A percentile compares a stretch with the other conserved stretches of the same genome.
These are phyloP conservation scores for Vachellia pachyceras DNA, from an alignment of 306 rosid genomes.

Conservation along the genomic window DNA sequence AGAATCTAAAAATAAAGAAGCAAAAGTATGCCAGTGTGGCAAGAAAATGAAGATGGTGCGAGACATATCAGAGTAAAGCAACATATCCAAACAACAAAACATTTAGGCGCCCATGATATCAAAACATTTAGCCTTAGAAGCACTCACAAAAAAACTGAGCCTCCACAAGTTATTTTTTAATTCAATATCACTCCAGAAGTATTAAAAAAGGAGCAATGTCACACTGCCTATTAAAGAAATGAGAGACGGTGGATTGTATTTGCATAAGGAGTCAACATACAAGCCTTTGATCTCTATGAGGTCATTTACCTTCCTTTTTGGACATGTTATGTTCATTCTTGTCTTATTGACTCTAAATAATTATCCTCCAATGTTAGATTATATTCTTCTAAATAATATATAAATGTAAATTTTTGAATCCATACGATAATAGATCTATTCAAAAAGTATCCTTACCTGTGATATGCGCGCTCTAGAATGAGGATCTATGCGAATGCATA, in stretches of 20 bases:
- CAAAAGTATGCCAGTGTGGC: slow-evolving; percentile 6
- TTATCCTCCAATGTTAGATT: not conserved
- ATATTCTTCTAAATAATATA: slow-evolving; percentile 13
- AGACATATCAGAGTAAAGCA: not conserved
- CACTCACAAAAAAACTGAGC: no score
- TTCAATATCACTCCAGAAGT: no score
- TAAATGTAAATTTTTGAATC: slow-evolving; percentile 1
- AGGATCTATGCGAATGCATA: slow-evolving; percentile 92
- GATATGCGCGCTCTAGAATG: slow-evolving; percentile 94
- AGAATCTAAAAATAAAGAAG: slow-evolving; percentile 66
- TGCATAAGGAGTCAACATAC: not conserved
- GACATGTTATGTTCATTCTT: slow-evolving; percentile 6
- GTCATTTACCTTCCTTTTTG: not conserved
- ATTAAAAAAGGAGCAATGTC: no score
- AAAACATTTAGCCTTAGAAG: no score
- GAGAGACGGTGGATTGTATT: not conserved
- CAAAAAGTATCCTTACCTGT: slow-evolving; percentile 61
- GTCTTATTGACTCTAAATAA: not conserved
- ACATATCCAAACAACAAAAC: not conserved
- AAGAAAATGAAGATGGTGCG: slow-evolving; percentile 5
- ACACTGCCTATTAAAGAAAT: no score
- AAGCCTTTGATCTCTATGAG: not conserved
- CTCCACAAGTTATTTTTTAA: no score
- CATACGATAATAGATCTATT: not conserved
- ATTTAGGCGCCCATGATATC: not conserved